These are phyloP conservation scores for Nakazawaea wickerhamii DNA, from an alignment of 805 yeast genomes.

Conservation along the genomic window DNA sequence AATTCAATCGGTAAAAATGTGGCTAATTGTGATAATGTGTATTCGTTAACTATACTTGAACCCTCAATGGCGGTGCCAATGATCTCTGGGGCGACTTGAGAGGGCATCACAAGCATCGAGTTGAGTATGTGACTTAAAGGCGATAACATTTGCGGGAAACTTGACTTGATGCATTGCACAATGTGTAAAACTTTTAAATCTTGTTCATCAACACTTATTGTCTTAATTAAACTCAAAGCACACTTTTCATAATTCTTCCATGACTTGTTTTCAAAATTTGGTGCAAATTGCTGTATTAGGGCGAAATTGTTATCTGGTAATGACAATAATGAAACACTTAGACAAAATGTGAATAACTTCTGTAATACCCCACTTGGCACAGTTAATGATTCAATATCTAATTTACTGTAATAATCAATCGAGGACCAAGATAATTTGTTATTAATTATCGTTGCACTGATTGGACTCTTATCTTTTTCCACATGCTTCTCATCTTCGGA, in stretches of 20 bases:
- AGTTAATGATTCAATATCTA: conserved; percentile 28
- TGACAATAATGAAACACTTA: conserved; percentile 36
- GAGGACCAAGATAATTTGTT: conserved; percentile 25
- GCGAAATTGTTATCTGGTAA: conserved; percentile 15
- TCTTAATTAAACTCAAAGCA: conserved; percentile 42
- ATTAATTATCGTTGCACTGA: conserved; percentile 20
- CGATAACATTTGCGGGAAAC: conserved; percentile 38
- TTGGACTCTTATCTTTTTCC: conserved; percentile 8
- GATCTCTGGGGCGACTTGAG: conserved; percentile 7
- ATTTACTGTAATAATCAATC: conserved; percentile 37
- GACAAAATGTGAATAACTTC: conserved; percentile 41
- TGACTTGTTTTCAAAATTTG: conserved; percentile 20
- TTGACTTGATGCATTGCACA: conserved; percentile 11
- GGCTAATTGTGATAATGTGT: conserved; percentile 31
- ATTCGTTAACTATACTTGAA: conserved; percentile 36
- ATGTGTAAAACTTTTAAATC: conserved; percentile 1
- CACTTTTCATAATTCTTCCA: conserved; percentile 39
- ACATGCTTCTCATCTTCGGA: conserved; percentile 14
- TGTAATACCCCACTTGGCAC: conserved; percentile 37
- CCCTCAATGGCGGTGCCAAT: conserved; percentile 12
- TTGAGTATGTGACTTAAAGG: conserved; percentile 42
- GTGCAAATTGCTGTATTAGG: conserved; percentile 17
- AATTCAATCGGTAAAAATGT: conserved; percentile 33
- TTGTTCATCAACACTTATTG: conserved; percentile 36
- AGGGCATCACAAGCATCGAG: conserved; percentile 29